Evolutionary conservation across 768 basidiomycete species (phyloP).

Genomic region (Panellus pusillus): DNA sequence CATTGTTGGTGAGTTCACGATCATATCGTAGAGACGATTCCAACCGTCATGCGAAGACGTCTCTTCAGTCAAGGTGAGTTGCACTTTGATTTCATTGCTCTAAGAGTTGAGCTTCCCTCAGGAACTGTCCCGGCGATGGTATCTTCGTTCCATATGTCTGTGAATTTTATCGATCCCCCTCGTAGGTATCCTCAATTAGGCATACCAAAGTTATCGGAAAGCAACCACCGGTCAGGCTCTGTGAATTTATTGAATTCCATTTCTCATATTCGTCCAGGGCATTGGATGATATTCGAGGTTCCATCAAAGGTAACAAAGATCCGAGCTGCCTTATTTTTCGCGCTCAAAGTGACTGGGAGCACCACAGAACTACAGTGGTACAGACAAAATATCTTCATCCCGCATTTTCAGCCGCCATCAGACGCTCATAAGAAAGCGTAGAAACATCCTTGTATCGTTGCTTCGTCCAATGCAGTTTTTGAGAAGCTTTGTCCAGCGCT

Average conservation of each 20-base stretch:
- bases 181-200: conserved; percentile 33
- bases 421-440: neutral
- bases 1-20: conserved; percentile 21
- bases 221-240: conserved; percentile 55
- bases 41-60: conserved; percentile 34
- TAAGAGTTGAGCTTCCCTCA: conserved; percentile 27
- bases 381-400: conserved; percentile 67
- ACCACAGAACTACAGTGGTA: conserved; percentile 77
- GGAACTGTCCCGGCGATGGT: conserved; percentile 81
- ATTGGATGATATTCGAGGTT: conserved; percentile 75
- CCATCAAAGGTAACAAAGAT: conserved; percentile 59
- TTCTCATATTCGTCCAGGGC: conserved; percentile 50
- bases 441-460: neutral
- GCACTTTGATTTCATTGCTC: neutral
- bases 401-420: conserved; percentile 22
- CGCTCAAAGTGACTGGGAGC: neutral
- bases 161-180: too few relatives aligned
- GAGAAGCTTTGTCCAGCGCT: too few relatives aligned
- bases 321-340: neutral
- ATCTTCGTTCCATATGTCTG: too few relatives aligned
- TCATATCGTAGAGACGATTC: neutral
- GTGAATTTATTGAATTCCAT: neutral
- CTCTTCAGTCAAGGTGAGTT: conserved; percentile 72
- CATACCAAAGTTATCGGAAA: conserved; percentile 36
- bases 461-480: too few relatives aligned